Evolutionary conservation across 192 early-diverging fungal genomes (phyloP).

Genomic region (Chytriomyces sp.): DNA sequence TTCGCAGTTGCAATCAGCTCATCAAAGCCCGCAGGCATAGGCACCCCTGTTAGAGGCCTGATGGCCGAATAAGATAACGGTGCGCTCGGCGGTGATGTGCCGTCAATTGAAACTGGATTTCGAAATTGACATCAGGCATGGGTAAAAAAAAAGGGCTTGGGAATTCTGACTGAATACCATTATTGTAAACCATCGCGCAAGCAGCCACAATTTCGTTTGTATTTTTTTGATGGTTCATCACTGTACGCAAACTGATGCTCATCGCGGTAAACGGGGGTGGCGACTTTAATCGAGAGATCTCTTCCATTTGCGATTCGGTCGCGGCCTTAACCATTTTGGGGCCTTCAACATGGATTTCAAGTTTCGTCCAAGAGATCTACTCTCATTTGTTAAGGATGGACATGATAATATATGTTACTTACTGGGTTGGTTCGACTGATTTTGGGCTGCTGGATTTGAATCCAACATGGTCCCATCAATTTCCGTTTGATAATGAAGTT

Average conservation of each 20-base stretch:
- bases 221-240: slow-evolving; percentile 79
- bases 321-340: slow-evolving; percentile 72
- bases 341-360: slow-evolving; percentile 70
- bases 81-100: slow-evolving; percentile 25
- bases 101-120: slow-evolving; percentile 49
- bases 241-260: slow-evolving; percentile 83
- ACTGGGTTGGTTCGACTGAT: slow-evolving; percentile 43
- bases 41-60: slow-evolving; percentile 72
- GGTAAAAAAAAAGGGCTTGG: slow-evolving; percentile 21
- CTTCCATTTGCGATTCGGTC: slow-evolving; percentile 58
- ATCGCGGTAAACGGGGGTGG: slow-evolving; percentile 84
- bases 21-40: slow-evolving; percentile 82
- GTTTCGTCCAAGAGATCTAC: slow-evolving; percentile 87
- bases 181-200: slow-evolving; percentile 74
- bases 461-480: slow-evolving; percentile 97
- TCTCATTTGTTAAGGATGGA: slow-evolving; percentile 13
- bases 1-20: slow-evolving; percentile 53
- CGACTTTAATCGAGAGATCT: slow-evolving; percentile 34
- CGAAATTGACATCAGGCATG: neutral
- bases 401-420: slow-evolving; percentile 46
- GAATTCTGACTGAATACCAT: slow-evolving; percentile 49
- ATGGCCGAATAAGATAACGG: slow-evolving; percentile 70
- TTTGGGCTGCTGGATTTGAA: slow-evolving; percentile 68
- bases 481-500: slow-evolving; percentile 90
- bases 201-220: slow-evolving; percentile 89